Evolutionary conservation across 805 yeast genomes (phyloP).

Genomic region (Metschnikowia vanudenii): DNA sequence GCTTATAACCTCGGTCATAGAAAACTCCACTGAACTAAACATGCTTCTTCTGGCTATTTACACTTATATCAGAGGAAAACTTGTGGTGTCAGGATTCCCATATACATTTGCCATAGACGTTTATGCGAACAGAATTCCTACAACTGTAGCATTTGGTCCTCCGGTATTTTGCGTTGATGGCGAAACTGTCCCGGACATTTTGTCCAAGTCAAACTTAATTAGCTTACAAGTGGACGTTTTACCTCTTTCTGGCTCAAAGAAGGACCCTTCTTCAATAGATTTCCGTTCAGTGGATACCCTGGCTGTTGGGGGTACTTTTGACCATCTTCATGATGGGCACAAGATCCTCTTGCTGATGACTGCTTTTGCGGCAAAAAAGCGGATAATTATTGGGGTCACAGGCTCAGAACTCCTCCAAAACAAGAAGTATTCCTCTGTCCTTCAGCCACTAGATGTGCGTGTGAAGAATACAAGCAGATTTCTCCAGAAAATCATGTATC

Average conservation of each 20-base stretch:
- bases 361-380: conserved; percentile 53
- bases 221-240: neutral
- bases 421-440: conserved; percentile 65
- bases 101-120: conserved; percentile 32
- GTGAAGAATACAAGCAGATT: conserved; percentile 47
- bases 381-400: conserved; percentile 79
- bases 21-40: conserved; percentile 26
- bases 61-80: conserved; percentile 15
- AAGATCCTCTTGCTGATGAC: conserved; percentile 76
- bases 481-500: conserved; percentile 43
- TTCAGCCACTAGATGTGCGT: conserved; percentile 61
- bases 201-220: neutral
- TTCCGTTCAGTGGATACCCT: conserved; percentile 9
- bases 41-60: conserved; percentile 30
- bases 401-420: conserved; percentile 69
- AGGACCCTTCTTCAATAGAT: neutral
- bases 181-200: conserved; percentile 2
- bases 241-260: neutral
- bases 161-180: neutral
- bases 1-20: conserved; percentile 22
- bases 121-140: conserved; percentile 21
- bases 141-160: too few species aligned
- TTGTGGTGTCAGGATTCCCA: conserved; percentile 20
- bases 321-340: conserved; percentile 95
- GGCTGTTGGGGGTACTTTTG: conserved; percentile 96